phyloP scores from a whole-genome alignment of 202 grass and related monocot genomes.

The Alloteropsis angusta region DNA sequence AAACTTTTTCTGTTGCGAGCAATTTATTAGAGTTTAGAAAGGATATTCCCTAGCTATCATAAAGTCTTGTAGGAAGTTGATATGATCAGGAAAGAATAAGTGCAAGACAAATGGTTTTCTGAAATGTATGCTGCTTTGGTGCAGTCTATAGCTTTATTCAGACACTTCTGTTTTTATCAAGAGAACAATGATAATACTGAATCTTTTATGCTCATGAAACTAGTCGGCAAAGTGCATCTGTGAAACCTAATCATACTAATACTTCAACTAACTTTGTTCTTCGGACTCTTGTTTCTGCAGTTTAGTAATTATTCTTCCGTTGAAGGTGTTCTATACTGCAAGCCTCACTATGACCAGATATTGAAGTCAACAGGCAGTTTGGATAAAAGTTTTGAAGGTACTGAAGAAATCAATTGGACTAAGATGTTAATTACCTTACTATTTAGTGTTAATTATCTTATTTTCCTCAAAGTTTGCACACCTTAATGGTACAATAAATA shows the following conservation, averaged over 20 bases:
- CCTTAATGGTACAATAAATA: not conserved
- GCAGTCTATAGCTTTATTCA: not conserved
- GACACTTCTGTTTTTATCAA: not conserved
- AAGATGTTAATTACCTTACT: not conserved
- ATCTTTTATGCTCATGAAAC: constrained; percentile 8
- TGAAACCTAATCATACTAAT: constrained; percentile 8
- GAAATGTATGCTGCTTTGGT: not conserved
- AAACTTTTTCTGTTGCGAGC: not conserved
- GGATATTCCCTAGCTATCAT: not conserved
- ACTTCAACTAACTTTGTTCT: not conserved
- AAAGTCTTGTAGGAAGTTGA: constrained; percentile 3
- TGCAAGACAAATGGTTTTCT: constrained; percentile 19
- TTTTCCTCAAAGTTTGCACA: not conserved
- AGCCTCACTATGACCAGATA: constrained; percentile 98
- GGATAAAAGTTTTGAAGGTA: constrained; percentile 99
- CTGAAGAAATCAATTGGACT: not conserved
- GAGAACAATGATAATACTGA: constrained; percentile 9
- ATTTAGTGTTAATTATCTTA: too few relatives aligned
- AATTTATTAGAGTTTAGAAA: not conserved
- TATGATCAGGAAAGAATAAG: constrained; percentile 10
- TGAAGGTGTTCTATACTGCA: constrained; percentile 87
- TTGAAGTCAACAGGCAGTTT: constrained; percentile 90
- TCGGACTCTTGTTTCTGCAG: constrained; percentile 47
- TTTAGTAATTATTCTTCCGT: constrained; percentile 92
- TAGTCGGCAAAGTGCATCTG: not conserved